Evolutionary conservation across 164 flowering plant genomes (phyloP).

Genomic region (Chimonanthus praecox): DNA sequence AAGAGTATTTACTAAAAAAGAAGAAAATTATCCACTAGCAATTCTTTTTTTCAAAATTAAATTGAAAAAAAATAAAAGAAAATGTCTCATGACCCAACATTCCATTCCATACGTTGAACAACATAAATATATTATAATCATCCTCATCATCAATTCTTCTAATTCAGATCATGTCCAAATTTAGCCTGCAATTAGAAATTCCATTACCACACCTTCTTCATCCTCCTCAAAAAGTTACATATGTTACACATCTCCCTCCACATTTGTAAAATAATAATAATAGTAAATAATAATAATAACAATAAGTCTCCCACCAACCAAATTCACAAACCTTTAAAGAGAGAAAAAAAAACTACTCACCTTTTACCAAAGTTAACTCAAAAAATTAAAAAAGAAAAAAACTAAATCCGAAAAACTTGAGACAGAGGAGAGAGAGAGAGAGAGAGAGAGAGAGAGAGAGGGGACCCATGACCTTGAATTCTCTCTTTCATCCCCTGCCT

Average conservation of each 20-base stretch:
- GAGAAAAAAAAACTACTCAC: background rate
- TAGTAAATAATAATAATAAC: background rate
- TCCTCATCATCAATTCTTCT: background rate
- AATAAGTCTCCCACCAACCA: background rate
- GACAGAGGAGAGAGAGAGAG: slow-evolving; percentile 1
- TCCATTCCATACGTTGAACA: background rate
- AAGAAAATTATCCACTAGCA: no score
- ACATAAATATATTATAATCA: background rate
- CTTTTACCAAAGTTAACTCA: background rate
- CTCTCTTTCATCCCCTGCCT: slow-evolving; percentile 10
- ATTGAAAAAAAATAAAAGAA: background rate
- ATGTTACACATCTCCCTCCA: slow-evolving; percentile 8
- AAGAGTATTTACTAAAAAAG: no score
- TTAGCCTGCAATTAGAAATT: background rate
- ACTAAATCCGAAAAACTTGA: background rate
- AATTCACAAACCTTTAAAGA: background rate
- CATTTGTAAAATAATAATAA: background rate
- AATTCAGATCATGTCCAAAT: slow-evolving; percentile 1
- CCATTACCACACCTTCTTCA: slow-evolving; percentile 7
- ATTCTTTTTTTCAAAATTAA: no score
- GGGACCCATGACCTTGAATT: background rate
- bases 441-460: background rate
- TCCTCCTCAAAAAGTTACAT: slow-evolving; percentile 3
- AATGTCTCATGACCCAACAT: background rate
- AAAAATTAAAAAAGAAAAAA: background rate